These are phyloP conservation scores for Trifolium pratense DNA, from an alignment of 306 rosid genomes.

Conservation along the genomic window DNA sequence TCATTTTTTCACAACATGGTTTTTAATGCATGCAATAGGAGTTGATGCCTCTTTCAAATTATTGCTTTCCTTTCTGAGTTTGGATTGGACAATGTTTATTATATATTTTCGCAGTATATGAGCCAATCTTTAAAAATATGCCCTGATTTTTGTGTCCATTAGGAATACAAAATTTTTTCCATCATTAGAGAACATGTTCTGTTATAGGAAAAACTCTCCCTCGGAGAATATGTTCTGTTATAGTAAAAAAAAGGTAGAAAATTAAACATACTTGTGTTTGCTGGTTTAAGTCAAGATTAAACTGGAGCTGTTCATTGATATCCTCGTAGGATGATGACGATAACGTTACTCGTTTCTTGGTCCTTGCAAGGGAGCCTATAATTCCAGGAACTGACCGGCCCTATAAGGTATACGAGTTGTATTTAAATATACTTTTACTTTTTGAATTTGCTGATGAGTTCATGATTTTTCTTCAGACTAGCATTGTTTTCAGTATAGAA, in stretches of 20 bases:
- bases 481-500: constrained; percentile 81
- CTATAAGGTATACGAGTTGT: constrained; percentile 59
- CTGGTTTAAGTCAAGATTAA: constrained; percentile 26
- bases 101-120: constrained; percentile 22
- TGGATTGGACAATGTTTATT: constrained; percentile 22
- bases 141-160: neutral
- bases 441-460: constrained; percentile 34
- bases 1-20: neutral
- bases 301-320: constrained; percentile 39
- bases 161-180: too few species aligned
- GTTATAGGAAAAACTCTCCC: too few species aligned
- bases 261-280: neutral
- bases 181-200: too few species aligned
- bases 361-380: constrained; percentile 85
- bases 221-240: constrained; percentile 10
- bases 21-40: constrained; percentile 23
- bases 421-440: constrained; percentile 4
- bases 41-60: constrained; percentile 32
- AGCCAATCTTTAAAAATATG: constrained; percentile 15
- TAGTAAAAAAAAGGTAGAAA: constrained; percentile 17
- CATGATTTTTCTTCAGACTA: constrained; percentile 62
- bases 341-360: constrained; percentile 80
- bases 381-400: constrained; percentile 69
- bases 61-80: constrained; percentile 15
- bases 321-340: constrained; percentile 69